Evolutionary conservation across 495 filamentous ascomycete species (phyloP).

Genomic region (Darksidea phi): DNA sequence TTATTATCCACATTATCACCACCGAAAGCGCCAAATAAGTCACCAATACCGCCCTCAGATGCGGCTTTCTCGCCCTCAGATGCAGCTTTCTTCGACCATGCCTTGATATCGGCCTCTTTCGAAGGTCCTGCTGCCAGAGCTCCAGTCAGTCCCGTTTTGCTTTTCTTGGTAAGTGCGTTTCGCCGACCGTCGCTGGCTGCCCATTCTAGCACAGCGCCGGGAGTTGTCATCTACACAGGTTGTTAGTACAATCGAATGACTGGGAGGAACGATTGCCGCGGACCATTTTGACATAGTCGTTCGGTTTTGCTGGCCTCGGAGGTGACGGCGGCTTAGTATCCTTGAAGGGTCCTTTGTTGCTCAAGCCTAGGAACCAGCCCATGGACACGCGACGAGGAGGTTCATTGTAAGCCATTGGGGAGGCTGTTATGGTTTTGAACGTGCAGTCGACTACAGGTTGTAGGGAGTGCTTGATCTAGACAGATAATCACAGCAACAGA

Average conservation of each 20-base stretch:
- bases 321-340: constrained; percentile 2
- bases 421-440: neutral
- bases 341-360: constrained; percentile 14
- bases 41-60: neutral
- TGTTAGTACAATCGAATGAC: neutral
- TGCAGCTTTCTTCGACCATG: neutral
- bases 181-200: constrained; percentile 16
- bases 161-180: neutral
- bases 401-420: neutral
- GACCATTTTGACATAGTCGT: neutral
- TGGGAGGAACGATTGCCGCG: neutral
- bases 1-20: neutral
- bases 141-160: neutral
- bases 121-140: neutral
- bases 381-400: constrained; percentile 5
- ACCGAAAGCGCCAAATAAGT: neutral
- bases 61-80: neutral
- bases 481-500: neutral
- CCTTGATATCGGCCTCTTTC: neutral
- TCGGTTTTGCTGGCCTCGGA: neutral
- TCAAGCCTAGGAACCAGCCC: constrained; percentile 14
- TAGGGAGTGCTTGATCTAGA: neutral
- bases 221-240: constrained; percentile 1
- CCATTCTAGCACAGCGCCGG: constrained; percentile 10
- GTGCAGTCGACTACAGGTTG: neutral